Evolutionary conservation across 352 stramenopile genomes (phyloP).

Genomic region (Ophiocytium majus): DNA sequence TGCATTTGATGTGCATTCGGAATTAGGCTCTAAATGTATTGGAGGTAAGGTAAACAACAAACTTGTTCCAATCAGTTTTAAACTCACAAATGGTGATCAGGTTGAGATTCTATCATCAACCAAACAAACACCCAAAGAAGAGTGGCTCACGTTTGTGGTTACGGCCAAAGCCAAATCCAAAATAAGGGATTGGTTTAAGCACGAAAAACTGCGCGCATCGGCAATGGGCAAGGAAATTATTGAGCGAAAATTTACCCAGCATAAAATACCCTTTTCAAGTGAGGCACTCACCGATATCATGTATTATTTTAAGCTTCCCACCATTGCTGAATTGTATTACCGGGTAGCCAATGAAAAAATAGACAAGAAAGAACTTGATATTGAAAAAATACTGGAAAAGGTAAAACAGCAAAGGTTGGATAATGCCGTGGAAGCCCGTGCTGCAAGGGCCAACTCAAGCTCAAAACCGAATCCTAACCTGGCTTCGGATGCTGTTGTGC

Average conservation of each 20-base stretch:
- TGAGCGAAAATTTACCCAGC: background rate
- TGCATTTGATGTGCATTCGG: slow-evolving; percentile 2
- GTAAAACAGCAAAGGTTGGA: too few species aligned
- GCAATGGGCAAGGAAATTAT: background rate
- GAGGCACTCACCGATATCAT: background rate
- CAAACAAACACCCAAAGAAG: slow-evolving; percentile 13
- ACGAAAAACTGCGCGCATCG: background rate
- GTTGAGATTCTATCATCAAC: background rate
- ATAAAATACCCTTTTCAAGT: background rate
- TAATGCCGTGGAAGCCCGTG: background rate
- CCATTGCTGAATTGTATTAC: background rate
- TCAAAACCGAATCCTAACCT: too few species aligned
- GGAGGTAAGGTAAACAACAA: slow-evolving; percentile 11
- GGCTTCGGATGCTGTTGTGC: background rate
- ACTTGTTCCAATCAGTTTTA: background rate
- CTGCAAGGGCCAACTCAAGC: background rate
- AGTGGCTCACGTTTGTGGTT: background rate
- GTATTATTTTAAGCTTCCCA: background rate
- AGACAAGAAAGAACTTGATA: slow-evolving; percentile 4
- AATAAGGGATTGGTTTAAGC: background rate
- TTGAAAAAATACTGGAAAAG: background rate
- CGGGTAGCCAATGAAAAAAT: background rate
- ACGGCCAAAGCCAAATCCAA: slow-evolving; percentile 1
- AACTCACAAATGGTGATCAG: background rate
- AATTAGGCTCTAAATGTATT: slow-evolving; percentile 3